These are phyloP conservation scores for Phytophthora chlamydospora DNA, from an alignment of 352 stramenopile genomes.

Conservation along the genomic window DNA sequence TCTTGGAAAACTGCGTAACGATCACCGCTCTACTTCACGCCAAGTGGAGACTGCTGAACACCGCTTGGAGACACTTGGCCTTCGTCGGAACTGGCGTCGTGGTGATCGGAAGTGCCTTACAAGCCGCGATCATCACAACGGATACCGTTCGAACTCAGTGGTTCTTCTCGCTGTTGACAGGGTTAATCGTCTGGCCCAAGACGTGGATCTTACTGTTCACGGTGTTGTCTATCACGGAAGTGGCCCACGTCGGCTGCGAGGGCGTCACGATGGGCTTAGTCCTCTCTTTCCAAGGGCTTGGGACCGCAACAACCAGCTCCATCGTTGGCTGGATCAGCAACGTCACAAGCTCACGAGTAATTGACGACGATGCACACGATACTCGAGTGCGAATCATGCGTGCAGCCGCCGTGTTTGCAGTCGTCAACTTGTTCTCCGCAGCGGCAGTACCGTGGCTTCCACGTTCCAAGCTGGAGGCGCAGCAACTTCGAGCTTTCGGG, in stretches of 20 bases:
- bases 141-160: constrained; percentile 43
- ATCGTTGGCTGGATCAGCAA: constrained; percentile 37
- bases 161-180: constrained; percentile 46
- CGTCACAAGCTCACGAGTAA: constrained; percentile 25
- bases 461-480: constrained; percentile 45
- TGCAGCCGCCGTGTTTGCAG: constrained; percentile 22
- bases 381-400: constrained; percentile 38
- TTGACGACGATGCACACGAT: constrained; percentile 29
- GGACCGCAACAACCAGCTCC: constrained; percentile 33
- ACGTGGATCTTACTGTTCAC: constrained; percentile 49
- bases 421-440: constrained; percentile 37
- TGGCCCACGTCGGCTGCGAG: constrained; percentile 56
- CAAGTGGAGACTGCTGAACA: constrained; percentile 45
- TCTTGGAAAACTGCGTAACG: constrained; percentile 32
- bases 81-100: constrained; percentile 36
- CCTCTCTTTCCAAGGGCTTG: constrained; percentile 53
- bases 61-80: constrained; percentile 46
- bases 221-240: constrained; percentile 55
- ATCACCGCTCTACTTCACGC: constrained; percentile 48
- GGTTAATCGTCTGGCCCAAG: constrained; percentile 42
- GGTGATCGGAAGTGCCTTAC: constrained; percentile 30
- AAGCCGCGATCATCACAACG: constrained; percentile 45
- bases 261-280: constrained; percentile 59
- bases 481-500: constrained; percentile 47
- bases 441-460: constrained; percentile 37